Evolutionary conservation across 345 rosid genomes (phyloP), one percentile per base, ranked within the genome.

Genomic region (Theobroma cacao): DNA sequence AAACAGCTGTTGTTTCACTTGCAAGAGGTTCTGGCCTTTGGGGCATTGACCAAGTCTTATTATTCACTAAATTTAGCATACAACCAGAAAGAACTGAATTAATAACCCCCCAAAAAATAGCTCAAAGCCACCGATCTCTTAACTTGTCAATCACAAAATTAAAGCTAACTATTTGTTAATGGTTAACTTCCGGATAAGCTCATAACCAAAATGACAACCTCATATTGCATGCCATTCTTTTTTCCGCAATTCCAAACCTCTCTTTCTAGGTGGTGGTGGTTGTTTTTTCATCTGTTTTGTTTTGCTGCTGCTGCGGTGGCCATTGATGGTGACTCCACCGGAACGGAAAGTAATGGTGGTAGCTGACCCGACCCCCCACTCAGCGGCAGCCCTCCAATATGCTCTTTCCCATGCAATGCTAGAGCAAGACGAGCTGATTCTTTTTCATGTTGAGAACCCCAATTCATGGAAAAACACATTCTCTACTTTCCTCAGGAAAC

Each of bases 381-480:
- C 90, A 7, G 90, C 89, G 1, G 87, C 88, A 2, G 90, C 93
- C 1, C 86, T 91, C 65, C 86, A 86, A 69, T 88, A 88, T 78
- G 91, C 90, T 2, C 80, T 89, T 48, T 84, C 89, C 41, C 93
- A 88, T 71, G 89, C 82, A 2, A 76, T 89, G 41, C 53, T 87
- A 7, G 89, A 89, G 72, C 75, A 77, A 10, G 90, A 91, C 63
- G 87, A 89, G 80, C 77, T 91, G 0, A 88, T 88, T 31, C 82
- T 89, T 45, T 66, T 91, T 20, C 89, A 86, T 64, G 77, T 87
- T 5, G 88, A 83, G 10, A 84, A 71, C 50, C 82, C 82, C 1
- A 71, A 30, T 75, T 76, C 90, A 1, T 87, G 92, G 92, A 79
- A 74, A 79, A 83, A 79, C 79, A 78, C 89, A 0, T 68, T 91